Base-by-base conservation (phyloP, 2,329 filamentous ascomycete genomes). In the Chrysosporium queenslandicum region DNA sequence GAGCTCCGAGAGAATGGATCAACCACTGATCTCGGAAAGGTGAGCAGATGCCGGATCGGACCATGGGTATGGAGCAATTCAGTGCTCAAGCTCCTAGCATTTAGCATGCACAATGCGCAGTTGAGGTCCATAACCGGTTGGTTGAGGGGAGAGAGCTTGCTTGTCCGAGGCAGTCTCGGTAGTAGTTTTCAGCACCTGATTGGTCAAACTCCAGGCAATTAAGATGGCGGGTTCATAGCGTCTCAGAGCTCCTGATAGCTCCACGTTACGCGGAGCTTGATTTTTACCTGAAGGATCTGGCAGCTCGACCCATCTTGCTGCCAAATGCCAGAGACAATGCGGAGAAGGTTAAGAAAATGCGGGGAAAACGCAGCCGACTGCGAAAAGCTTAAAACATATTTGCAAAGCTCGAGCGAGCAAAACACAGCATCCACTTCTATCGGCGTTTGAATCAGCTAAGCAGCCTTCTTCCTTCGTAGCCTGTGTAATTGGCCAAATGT, bases 161-260 rank as follows among this genome's bases (percentile, higher is more conserved):
- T 39, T 18, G 32, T n/a, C 46, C 46, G 34, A 48, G 32, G 46
- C 20, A 39, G 14, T 25, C 23, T 48, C 32, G 46, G 34, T 29
- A 27, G 23, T 39, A 9, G 21, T 14, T 23, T 23, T 8, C 32
- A 40, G 23, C 21, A 14, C 23, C 23, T 34, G 18, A 34, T 34
- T 21, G 16, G 30, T 18, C 25, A 14, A 36, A 23, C 23, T 18
- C 3, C n/a, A 5, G 36, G 27, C 43, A 36, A 34, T 8, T 16
- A 27, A 43, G 32, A 46, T 30, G 25, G 27, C 8, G 14, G 25
- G 11, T n/a, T n/a, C 14, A 9, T 9, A 30, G 16, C 25, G 6
- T 46, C 30, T 30, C 29, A 34, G 18, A 46, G 43, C 29, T 43
- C 23, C 23, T 27, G 21, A n/a, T n/a, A n/a, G n/a, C n/a, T n/a